These are phyloP conservation scores for Pseudopyricularia cyperi DNA, from an alignment of 2,329 filamentous ascomycete species.

Conservation along the genomic window DNA sequence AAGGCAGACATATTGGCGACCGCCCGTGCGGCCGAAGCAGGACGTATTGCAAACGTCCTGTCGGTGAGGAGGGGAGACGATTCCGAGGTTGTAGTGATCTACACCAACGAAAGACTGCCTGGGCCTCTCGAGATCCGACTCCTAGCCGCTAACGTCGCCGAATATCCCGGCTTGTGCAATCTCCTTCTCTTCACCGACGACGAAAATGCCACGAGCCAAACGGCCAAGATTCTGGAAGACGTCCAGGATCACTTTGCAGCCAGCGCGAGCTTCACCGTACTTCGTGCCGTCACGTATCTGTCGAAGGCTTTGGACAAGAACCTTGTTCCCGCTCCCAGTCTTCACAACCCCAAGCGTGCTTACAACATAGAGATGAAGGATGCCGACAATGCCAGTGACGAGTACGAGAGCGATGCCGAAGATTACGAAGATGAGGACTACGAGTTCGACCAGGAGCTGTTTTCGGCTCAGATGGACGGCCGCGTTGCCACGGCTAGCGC, in stretches of 20 bases:
- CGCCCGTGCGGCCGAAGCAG: constrained; percentile 19
- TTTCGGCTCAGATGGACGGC: not conserved
- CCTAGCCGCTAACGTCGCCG: constrained; percentile 16
- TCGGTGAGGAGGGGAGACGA: constrained; percentile 51
- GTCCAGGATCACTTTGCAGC: constrained; percentile 30
- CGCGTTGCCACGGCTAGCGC: not conserved
- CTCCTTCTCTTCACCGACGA: constrained; percentile 31
- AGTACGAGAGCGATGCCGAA: constrained; percentile 10
- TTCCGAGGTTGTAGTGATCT: constrained; percentile 56
- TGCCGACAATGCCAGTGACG: constrained; percentile 7
- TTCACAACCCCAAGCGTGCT: not conserved
- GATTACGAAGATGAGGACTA: constrained; percentile 8
- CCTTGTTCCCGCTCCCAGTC: constrained; percentile 6
- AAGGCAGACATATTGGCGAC: constrained; percentile 38
- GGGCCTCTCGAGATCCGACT: constrained; percentile 22
- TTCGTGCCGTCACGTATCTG: constrained; percentile 31
- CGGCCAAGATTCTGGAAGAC: constrained; percentile 24
- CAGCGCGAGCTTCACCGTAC: constrained; percentile 23
- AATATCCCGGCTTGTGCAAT: constrained; percentile 22
- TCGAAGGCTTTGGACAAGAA: constrained; percentile 20
- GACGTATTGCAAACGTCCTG: constrained; percentile 32
- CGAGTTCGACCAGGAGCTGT: constrained; percentile 10
- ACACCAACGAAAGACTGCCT: constrained; percentile 14
- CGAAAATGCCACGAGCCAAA: constrained; percentile 15
- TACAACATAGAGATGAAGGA: constrained; percentile 12